Evolutionary conservation across 352 stramenopile species (phyloP).

Genomic region (Phytophthora boehmeriae): DNA sequence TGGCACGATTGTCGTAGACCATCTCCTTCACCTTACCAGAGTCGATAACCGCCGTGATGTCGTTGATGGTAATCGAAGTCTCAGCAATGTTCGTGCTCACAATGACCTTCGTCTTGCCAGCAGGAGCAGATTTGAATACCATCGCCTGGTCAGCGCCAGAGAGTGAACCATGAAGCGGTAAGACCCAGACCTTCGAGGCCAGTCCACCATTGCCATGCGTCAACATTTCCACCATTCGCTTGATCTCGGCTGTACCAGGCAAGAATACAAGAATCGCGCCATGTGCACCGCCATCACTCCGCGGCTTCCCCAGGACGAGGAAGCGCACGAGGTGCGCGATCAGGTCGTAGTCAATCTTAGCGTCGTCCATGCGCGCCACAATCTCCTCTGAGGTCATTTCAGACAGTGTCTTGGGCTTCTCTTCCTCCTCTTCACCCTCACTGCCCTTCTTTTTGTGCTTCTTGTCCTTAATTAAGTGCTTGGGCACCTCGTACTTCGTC

Average conservation of each 20-base stretch:
- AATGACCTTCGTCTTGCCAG: conserved; percentile 85
- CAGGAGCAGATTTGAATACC: conserved; percentile 68
- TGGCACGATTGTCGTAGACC: conserved; percentile 78
- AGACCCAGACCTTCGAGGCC: conserved; percentile 56
- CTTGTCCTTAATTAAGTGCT: conserved; percentile 58
- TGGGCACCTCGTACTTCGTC: conserved; percentile 68
- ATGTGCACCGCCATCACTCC: conserved; percentile 11
- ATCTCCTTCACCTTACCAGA: conserved; percentile 90
- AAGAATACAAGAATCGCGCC: conserved; percentile 87
- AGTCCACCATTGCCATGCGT: conserved; percentile 39
- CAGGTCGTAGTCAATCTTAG: conserved; percentile 94
- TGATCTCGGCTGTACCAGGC: conserved; percentile 84
- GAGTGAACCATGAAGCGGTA: conserved; percentile 81
- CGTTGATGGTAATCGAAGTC: conserved; percentile 90
- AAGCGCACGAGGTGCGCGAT: conserved; percentile 85
- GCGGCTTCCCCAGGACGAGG: conserved; percentile 49
- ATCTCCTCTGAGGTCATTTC: conserved; percentile 54
- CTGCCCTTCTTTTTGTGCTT: conserved; percentile 51
- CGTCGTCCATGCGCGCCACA: conserved; percentile 86
- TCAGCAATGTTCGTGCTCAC: conserved; percentile 91
- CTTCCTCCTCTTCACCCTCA: conserved; percentile 24
- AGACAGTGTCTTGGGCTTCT: conserved; percentile 33
- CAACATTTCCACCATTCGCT: conserved; percentile 72
- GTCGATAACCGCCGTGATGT: conserved; percentile 88
- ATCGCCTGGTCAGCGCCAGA: conserved; percentile 74